Conservation (phyloP, 345 rosid species). For the Aethionema arabicum region DNA sequence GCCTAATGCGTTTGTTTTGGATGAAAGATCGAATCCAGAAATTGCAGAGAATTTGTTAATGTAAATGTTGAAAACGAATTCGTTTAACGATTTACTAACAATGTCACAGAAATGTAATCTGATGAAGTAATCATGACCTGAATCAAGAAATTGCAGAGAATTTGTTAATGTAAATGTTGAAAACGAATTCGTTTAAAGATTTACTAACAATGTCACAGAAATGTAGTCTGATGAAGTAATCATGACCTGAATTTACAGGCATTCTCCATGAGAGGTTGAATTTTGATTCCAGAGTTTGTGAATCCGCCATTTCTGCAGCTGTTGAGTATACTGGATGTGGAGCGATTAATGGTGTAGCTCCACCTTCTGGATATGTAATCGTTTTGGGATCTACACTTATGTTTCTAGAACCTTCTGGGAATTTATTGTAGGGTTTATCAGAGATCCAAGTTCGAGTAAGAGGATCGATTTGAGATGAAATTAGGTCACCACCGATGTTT, state of each 20-base stretch:
- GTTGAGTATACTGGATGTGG: conserved; percentile 60
- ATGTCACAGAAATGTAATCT: conserved; percentile 85
- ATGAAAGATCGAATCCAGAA: conserved; percentile 53
- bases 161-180: conserved; percentile 62
- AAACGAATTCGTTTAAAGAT: conserved; percentile 56
- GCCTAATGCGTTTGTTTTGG: conserved; percentile 45
- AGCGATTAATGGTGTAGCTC: conserved; percentile 51
- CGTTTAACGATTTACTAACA: conserved; percentile 61
- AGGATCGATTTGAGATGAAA: conserved; percentile 55
- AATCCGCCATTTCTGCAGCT: conserved; percentile 52
- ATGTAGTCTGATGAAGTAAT: conserved; percentile 66
- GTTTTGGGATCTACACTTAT: conserved; percentile 37
- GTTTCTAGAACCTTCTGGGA: conserved; percentile 53
- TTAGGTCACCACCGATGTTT: conserved; percentile 63
- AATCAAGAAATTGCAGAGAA: conserved; percentile 43
- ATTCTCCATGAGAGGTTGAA: conserved; percentile 79
- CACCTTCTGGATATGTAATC: conserved; percentile 47
- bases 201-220: conserved; percentile 85
- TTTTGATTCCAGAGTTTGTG: conserved; percentile 47
- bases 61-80: conserved; percentile 60
- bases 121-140: conserved; percentile 54
- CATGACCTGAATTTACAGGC: conserved; percentile 52
- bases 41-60: conserved; percentile 52
- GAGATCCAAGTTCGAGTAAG: conserved; percentile 70
- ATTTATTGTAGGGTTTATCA: conserved; percentile 48